Conservation (phyloP, 176 grass and related monocot genomes). For the Aegilops bicornis region DNA sequence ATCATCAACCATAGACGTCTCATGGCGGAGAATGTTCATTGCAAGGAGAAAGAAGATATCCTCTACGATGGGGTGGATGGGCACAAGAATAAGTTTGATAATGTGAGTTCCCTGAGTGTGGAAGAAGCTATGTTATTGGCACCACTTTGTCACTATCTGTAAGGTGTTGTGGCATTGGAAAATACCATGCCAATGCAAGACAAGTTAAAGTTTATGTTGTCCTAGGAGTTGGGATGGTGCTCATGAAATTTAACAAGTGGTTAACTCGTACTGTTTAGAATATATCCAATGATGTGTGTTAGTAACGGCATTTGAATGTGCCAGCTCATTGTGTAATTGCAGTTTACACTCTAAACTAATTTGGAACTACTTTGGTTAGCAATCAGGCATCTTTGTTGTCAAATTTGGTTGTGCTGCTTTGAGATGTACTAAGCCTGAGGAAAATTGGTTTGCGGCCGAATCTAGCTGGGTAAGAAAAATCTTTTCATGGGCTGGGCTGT, state of each 20-base stretch:
- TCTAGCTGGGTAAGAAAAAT: too few species aligned
- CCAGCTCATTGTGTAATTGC: not conserved
- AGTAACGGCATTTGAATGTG: too few species aligned
- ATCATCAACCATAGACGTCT: not conserved
- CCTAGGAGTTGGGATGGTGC: not conserved
- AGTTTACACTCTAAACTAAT: not conserved
- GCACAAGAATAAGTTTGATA: too few species aligned
- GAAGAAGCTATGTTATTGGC: too few species aligned
- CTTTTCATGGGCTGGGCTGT: too few species aligned
- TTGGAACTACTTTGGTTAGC: not conserved
- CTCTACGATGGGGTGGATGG: not conserved
- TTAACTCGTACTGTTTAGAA: not conserved
- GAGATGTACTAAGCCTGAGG: not conserved
- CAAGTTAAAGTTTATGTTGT: not conserved
- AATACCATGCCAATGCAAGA: too few species aligned
- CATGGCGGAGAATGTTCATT: not conserved
- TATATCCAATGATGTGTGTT: not conserved
- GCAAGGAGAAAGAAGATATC: not conserved
- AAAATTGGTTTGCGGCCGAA: not conserved
- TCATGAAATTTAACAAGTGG: not conserved
- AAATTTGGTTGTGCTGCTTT: not conserved
- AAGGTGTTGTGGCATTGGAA: too few species aligned
- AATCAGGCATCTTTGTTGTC: not conserved
- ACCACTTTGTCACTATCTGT: too few species aligned
- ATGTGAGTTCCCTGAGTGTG: too few species aligned